Evolutionary conservation across 306 rosid species (phyloP), one percentile per base, ranked within the genome.

Genomic region (Fragaria iinumae): DNA sequence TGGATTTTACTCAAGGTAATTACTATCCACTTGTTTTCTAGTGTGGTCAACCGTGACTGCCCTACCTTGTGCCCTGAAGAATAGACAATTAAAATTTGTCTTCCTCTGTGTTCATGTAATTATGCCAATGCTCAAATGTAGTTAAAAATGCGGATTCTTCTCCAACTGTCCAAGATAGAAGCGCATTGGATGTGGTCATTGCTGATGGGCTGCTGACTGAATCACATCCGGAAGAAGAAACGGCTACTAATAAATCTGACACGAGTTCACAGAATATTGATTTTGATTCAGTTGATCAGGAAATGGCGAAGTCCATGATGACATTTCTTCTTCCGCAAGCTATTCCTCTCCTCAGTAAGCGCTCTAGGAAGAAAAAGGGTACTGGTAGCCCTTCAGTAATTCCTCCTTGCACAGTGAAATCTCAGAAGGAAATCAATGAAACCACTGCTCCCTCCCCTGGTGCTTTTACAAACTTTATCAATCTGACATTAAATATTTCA

Each of bases 271-370:
- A 79, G 74, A 89, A 77, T 77, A 73, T 36, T 77, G 83, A 81
- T 68, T 83, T 77, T 81, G 93, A 85, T 79, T 88, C 88, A 53
- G 88, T 78, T 84, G 85, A 96, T 76, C 83, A 85, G 71, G 94
- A 90, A 68, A 86, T 84, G 76, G 89, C 89, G 56, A 88, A 87
- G 76, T 88, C 92, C 83, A 91, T 93, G 97, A 93, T 93, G 93
- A 76, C 86, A 59, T 76, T 88, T 85, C 84, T 91, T 67, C 94
- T 93, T 84, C 98, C 98, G 25, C 96, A 89, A 84, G 96, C 93
- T 80, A 77, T 93, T 86, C 97, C 98, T 71, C 80, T 93, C 67
- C 90, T 93, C 43, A 83, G 79, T 53, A 83, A 82, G 72, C 73
- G 77, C 72, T 82, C 90, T 68, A 80, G 69, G 79, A 78, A 83